phyloP scores from a whole-genome alignment of 1,139 yeast species.

The Pneumocystis oryctolagi region DNA sequence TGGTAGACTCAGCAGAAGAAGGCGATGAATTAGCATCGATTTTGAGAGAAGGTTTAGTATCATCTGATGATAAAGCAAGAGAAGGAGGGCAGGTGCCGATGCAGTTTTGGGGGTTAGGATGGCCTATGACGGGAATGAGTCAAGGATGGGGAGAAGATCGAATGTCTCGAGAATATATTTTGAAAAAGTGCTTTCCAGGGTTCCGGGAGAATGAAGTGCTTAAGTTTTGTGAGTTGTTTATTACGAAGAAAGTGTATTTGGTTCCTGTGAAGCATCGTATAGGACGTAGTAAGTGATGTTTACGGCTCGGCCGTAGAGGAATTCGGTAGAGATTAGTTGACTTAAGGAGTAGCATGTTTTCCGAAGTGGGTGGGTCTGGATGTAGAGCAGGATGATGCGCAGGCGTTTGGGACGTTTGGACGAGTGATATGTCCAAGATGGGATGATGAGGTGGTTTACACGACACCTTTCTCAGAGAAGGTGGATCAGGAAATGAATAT shows the following conservation, averaged over 20 bases:
- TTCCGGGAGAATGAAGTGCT: constrained; percentile 43
- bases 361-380: constrained; percentile 38
- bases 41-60: constrained; percentile 23
- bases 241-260: constrained; percentile 44
- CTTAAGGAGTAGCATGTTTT: constrained; percentile 18
- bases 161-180: constrained; percentile 19
- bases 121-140: constrained; percentile 9
- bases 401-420: constrained; percentile 26
- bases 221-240: constrained; percentile 52
- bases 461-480: not conserved
- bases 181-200: constrained; percentile 41
- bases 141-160: not conserved
- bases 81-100: constrained; percentile 6
- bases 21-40: constrained; percentile 9
- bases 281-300: constrained; percentile 17
- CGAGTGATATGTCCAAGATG: constrained; percentile 1
- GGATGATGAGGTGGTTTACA: not conserved
- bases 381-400: constrained; percentile 34
- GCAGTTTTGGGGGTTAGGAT: not conserved
- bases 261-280: constrained; percentile 39
- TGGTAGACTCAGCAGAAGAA: constrained; percentile 15
- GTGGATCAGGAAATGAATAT: not conserved
- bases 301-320: constrained; percentile 30
- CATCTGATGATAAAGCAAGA: constrained; percentile 16
- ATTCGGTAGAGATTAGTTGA: not conserved